Conservation (phyloP, 2,329 filamentous ascomycete species). For the Fusarium equiseti region DNA sequence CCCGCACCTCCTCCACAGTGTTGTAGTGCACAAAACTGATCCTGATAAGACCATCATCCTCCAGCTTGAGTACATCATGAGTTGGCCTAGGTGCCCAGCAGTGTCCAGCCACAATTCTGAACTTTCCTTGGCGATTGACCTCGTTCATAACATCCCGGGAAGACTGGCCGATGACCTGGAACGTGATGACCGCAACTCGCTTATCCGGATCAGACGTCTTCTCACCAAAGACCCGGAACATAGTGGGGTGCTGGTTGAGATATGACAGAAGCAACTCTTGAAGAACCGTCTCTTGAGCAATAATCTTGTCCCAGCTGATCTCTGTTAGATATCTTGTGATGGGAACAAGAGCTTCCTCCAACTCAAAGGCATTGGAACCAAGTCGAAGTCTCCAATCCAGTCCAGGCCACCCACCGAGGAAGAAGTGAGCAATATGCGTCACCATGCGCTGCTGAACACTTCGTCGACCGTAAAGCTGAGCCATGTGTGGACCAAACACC, state of each 20-base stretch:
- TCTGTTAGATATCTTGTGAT: background rate
- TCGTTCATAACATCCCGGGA: slow-evolving; percentile 2
- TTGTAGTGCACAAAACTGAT: slow-evolving; percentile 7
- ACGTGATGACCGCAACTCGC: slow-evolving; percentile 1
- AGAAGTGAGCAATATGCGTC: slow-evolving; percentile 4
- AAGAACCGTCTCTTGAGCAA: slow-evolving; percentile 7
- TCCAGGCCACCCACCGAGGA: background rate
- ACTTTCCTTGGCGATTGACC: slow-evolving; percentile 6
- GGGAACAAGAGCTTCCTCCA: slow-evolving; percentile 7
- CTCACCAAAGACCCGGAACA: slow-evolving; percentile 3
- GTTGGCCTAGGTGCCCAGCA: slow-evolving; percentile 7
- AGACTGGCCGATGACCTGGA: background rate
- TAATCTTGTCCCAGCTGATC: slow-evolving; percentile 1
- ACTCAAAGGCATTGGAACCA: slow-evolving; percentile 5
- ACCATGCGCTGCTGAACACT: slow-evolving; percentile 6
- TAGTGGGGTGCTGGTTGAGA: background rate
- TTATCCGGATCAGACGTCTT: background rate
- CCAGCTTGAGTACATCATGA: slow-evolving; percentile 3
- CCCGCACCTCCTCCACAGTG: background rate
- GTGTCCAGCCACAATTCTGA: slow-evolving; percentile 5
- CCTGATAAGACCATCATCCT: slow-evolving; percentile 1
- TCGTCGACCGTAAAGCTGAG: slow-evolving; percentile 70
- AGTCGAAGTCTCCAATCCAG: slow-evolving; percentile 3
- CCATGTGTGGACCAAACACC: slow-evolving; percentile 80
- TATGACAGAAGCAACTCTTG: slow-evolving; percentile 1